phyloP scores from a whole-genome alignment of 1,284 basidiomycete species.

The Xerocomus amazonicus region DNA sequence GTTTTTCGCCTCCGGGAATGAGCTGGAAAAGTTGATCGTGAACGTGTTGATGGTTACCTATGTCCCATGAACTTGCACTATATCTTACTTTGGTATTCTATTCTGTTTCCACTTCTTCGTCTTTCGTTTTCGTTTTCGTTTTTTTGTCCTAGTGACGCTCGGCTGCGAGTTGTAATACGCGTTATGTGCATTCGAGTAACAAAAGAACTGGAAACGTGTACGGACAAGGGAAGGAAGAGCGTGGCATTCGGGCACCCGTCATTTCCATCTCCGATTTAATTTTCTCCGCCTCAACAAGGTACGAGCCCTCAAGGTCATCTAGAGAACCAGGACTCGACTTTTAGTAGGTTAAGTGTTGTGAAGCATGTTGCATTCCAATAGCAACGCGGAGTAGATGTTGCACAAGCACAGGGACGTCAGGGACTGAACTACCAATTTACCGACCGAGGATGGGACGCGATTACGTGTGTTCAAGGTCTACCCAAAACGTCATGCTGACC shows the following conservation, averaged over 20 bases:
- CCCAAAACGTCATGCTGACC: no score
- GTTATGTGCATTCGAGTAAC: neutral
- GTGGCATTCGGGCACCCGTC: neutral
- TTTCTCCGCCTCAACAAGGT: no score
- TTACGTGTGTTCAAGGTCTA: no score
- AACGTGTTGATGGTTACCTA: constrained; percentile 68
- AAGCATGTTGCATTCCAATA: no score
- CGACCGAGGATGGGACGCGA: no score
- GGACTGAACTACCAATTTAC: no score
- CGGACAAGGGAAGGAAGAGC: neutral
- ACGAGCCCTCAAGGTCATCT: no score
- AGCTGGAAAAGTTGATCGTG: constrained; percentile 68
- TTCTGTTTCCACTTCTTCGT: neutral
- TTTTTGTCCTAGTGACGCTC: neutral
- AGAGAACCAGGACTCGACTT: no score
- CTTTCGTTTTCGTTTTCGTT: neutral
- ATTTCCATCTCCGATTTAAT: neutral
- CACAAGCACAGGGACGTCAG: no score
- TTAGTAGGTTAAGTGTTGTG: no score
- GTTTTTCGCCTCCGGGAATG: constrained; percentile 60
- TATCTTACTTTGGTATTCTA: neutral
- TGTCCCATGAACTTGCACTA: constrained; percentile 36
- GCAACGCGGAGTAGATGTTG: no score
- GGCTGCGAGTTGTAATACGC: neutral
- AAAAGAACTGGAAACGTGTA: neutral